Evolutionary conservation across 106 monocot genomes (phyloP).

Genomic region (Dendrobium nobile): DNA sequence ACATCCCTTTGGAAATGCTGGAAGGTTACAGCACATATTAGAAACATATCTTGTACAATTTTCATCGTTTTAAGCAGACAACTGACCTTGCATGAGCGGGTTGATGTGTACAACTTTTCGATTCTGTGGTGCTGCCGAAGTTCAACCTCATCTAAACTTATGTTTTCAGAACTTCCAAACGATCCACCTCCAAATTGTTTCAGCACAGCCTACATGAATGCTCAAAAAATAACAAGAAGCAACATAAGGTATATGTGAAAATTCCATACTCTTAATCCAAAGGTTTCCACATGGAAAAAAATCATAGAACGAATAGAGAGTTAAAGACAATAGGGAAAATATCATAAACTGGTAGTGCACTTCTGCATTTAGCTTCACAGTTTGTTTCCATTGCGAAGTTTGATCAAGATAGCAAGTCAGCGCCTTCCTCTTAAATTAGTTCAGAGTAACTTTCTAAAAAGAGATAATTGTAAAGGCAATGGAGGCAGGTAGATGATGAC

Average conservation of each 20-base stretch:
- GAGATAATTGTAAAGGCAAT: neutral
- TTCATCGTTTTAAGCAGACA: neutral
- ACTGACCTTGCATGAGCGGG: constrained; percentile 77
- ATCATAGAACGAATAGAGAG: neutral
- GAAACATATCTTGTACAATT: neutral
- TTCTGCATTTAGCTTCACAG: neutral
- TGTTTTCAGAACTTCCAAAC: constrained; percentile 63
- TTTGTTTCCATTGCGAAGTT: neutral
- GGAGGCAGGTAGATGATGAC: neutral
- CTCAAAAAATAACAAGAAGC: neutral
- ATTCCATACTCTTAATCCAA: neutral
- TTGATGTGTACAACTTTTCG: constrained; percentile 90
- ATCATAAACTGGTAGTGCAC: neutral
- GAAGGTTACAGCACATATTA: neutral
- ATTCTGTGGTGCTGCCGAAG: constrained; percentile 68
- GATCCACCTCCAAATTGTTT: constrained; percentile 83
- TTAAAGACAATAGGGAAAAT: neutral
- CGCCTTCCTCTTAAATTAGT: neutral
- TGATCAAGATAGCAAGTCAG: neutral
- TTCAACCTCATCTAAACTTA: constrained; percentile 59
- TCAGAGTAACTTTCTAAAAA: neutral
- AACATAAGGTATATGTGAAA: neutral
- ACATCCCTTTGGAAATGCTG: constrained; percentile 98
- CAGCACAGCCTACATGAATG: constrained; percentile 58
- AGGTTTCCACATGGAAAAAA: neutral